Base-by-base conservation (phyloP, 139 green algal species). In the Astrephomene gubernaculifera region DNA sequence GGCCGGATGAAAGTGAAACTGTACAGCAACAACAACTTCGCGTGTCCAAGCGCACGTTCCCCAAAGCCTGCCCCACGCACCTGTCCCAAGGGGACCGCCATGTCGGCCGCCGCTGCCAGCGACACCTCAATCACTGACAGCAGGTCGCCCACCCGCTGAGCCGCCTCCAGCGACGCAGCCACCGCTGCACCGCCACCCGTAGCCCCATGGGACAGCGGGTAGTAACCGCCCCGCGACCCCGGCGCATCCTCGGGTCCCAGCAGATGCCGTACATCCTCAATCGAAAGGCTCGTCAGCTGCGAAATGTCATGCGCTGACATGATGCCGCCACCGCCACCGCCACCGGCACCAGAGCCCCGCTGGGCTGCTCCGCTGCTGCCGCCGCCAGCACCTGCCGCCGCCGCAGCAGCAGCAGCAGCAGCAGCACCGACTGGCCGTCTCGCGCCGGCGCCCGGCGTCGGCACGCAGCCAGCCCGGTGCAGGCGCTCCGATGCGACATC, bases 191-290 rank as follows among this genome's bases (percentile, higher is more conserved):
- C n/a, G 43, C 0, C 19, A 54, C 49, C 72, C 38, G 25, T 33
- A n/a, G n/a, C n/a, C n/a, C n/a, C n/a, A n/a, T n/a, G n/a, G 24
- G 49, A 80, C 49, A 65, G 43, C 31, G 45, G 31, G 22, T 68
- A 10, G n/a, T n/a, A n/a, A n/a, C n/a, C n/a, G n/a, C n/a, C n/a
- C n/a, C n/a, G n/a, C n/a, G n/a, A n/a, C n/a, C n/a, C n/a, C n/a
- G n/a, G n/a, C n/a, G n/a, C n/a, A n/a, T n/a, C n/a, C n/a, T 83
- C 86, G 19, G 75, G 36, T 0, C 80, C 84, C 63, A 92, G 53
- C 63, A 92, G 79, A 36, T 89, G 85, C 45, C 43, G 49, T 38
- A 92, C 69, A 52, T 92, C 88, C 25, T 83, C 85, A 1, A 82
- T 4, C 3, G 69, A 82, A 2, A 92, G 41, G 80, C 76, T 81